Percentiles rank a stretch among this genome's conserved stretches.
Conservation (phyloP, 371 early-diverging fungal genomes). For the Caulochytrium protostelioides region DNA sequence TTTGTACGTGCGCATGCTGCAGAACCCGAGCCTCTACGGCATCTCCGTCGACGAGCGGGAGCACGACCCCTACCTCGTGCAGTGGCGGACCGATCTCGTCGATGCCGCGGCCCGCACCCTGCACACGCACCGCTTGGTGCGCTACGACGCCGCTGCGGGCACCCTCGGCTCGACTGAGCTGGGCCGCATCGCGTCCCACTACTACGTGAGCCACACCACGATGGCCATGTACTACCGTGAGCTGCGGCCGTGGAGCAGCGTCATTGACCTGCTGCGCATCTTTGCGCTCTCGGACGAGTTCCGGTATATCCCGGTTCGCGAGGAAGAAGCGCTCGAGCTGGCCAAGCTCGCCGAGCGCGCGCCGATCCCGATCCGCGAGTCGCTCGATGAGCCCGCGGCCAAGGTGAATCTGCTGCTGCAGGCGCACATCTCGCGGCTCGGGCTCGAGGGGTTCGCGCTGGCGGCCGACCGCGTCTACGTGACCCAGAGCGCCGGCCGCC, state of each 20-base stretch:
- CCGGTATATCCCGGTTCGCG: conserved; percentile 80
- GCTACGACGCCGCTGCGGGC: conserved; percentile 79
- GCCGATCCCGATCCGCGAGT: conserved; percentile 80
- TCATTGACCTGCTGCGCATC: conserved; percentile 75
- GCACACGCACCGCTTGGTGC: conserved; percentile 69
- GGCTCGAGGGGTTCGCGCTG: conserved; percentile 80
- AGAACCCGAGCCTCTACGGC: conserved; percentile 63
- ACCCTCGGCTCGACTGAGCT: conserved; percentile 70
- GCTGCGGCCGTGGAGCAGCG: conserved; percentile 69
- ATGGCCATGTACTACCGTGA: conserved; percentile 86
- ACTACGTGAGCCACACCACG: conserved; percentile 70
- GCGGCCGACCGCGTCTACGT: conserved; percentile 90
- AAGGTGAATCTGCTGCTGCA: conserved; percentile 92
- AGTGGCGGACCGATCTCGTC: conserved; percentile 68
- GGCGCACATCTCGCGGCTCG: conserved; percentile 74
- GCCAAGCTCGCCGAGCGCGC: conserved; percentile 77
- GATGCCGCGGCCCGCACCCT: conserved; percentile 67
- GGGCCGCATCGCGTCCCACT: conserved; percentile 89
- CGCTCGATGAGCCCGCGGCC: conserved; percentile 68
- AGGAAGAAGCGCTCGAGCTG: conserved; percentile 87
- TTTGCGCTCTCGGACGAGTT: conserved; percentile 84
- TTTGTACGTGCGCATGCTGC: conserved; percentile 86
- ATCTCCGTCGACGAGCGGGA: conserved; percentile 42
- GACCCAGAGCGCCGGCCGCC: conserved; percentile 81
- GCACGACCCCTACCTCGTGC: conserved; percentile 60